Base-by-base conservation (phyloP, 768 basidiomycete genomes). In the Hirschioporus abietinus region DNA sequence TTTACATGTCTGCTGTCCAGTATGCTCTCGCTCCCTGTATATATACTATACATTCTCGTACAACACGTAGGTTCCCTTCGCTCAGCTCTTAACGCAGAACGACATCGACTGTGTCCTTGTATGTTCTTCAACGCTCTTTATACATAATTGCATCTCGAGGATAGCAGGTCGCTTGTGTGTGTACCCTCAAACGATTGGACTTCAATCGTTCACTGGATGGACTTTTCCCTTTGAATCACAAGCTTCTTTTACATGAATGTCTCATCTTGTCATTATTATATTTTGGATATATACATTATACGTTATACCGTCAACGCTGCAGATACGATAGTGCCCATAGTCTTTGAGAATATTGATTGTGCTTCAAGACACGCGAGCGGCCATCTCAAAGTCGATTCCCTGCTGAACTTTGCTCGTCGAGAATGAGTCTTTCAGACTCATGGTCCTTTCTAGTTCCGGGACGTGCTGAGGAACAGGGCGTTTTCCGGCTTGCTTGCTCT, bases 301-400 rank as follows among this genome's bases (percentile, higher is more conserved):
- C 42, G 20, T 52, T 30, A 15, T 5, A 52, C 15, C 20, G 42
- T 15, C 42, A 15, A 52, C 12, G 12, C 42, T 6, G 42, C 20
- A 52, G 42, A 52, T 52, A 52, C 42, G 42, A 52, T 52, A 52
- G 12, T 5, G 4, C 12, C 15, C 12, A 20, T 15, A 6, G 20
- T 52, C 12, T 10, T 36, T 36, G 35, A 15, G 35, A 36, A 36
- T 15, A 36, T 36, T 15, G 35, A 20, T 20, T 30, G 30, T 30
- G 30, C 42, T 15, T 52, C 12, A 52, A 52, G 42, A 61, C 17
- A 15, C 15, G 6, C 60, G 60, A 17, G 60, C 30, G 17, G 60
- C 60, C 60, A 61, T 61, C 60, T 61, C 25, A 34, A 61, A 61
- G 60, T 61, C 60, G 18, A 61, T 61, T 18, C 15, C 60, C 23